Percentiles rank a stretch among this genome's conserved stretches.
Conservation (phyloP, 2,329 filamentous ascomycete species). For the Sarocladium brachiariae region DNA sequence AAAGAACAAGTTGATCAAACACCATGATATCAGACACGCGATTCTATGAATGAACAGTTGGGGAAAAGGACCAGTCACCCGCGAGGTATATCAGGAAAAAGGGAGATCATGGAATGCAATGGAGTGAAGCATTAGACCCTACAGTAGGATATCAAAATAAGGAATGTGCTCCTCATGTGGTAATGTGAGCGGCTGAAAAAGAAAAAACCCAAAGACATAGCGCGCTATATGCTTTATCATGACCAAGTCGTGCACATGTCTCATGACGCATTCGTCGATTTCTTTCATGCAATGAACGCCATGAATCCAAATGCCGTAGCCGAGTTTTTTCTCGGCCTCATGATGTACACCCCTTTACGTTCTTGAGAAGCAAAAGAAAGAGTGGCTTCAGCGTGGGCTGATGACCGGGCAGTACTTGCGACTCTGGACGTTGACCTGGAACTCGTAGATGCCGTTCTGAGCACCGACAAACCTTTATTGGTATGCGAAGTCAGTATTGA, state of each 20-base stretch:
- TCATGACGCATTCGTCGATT: background rate
- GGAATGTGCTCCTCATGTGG: too few relatives aligned
- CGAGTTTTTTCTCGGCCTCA: background rate
- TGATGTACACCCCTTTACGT: background rate
- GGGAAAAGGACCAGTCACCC: too few relatives aligned
- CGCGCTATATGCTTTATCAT: slow-evolving; percentile 6
- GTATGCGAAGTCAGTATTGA: background rate
- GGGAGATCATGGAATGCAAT: too few relatives aligned
- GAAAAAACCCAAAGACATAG: background rate
- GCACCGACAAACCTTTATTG: slow-evolving; percentile 50
- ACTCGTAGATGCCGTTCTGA: slow-evolving; percentile 71
- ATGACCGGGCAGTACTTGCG: slow-evolving; percentile 54
- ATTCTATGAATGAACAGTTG: too few relatives aligned
- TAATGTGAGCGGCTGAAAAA: too few relatives aligned
- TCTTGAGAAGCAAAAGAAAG: background rate
- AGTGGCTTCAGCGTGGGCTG: slow-evolving; percentile 39
- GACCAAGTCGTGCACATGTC: background rate
- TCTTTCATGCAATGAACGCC: background rate
- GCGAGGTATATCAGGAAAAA: too few relatives aligned
- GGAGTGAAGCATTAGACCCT: too few relatives aligned
- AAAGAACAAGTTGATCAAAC: background rate
- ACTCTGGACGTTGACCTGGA: slow-evolving; percentile 56
- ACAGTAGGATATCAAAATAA: too few relatives aligned
- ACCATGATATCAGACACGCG: background rate
- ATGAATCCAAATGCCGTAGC: background rate